Percentiles rank a stretch among this genome's conserved stretches.
Evolutionary conservation across 805 yeast species (phyloP).

Genomic region (Metschnikowia reukaufii): DNA sequence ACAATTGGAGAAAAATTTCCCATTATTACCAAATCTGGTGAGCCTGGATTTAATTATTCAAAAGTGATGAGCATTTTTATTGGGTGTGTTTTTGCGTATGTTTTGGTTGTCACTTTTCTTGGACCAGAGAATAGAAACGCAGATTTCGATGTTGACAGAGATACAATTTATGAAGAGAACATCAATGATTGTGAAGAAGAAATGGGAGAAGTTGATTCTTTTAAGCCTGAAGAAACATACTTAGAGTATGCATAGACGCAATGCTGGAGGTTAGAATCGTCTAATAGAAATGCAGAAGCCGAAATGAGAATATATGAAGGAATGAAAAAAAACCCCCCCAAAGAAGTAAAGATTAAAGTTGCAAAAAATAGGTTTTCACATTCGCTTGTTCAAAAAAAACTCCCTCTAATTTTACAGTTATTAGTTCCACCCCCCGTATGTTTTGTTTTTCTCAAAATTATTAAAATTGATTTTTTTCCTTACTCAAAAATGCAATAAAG

Average conservation of each 20-base stretch:
- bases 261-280: too few relatives aligned
- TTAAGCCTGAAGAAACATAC: conserved; percentile 8
- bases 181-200: conserved; percentile 10
- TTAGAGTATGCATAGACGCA: conserved; percentile 2
- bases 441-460: too few relatives aligned
- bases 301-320: too few relatives aligned
- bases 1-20: conserved; percentile 61
- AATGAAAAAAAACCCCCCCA: too few relatives aligned
- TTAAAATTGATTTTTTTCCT: too few relatives aligned
- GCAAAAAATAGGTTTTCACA: too few relatives aligned
- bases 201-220: conserved; percentile 6
- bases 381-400: too few relatives aligned
- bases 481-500: too few relatives aligned
- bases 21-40: conserved; percentile 24
- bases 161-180: conserved; percentile 12
- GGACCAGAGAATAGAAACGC: conserved; percentile 54
- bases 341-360: too few relatives aligned
- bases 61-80: conserved; percentile 68
- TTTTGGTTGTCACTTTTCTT: conserved; percentile 46
- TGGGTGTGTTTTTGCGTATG: conserved; percentile 60
- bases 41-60: conserved; percentile 53
- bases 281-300: too few relatives aligned
- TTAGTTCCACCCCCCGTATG: too few relatives aligned
- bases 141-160: conserved; percentile 18
- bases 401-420: too few relatives aligned